Percentiles rank a stretch among this genome's conserved stretches.
These are phyloP conservation scores for Thelephora aurantiotincta DNA, from an alignment of 768 basidiomycete species.

Conservation along the genomic window DNA sequence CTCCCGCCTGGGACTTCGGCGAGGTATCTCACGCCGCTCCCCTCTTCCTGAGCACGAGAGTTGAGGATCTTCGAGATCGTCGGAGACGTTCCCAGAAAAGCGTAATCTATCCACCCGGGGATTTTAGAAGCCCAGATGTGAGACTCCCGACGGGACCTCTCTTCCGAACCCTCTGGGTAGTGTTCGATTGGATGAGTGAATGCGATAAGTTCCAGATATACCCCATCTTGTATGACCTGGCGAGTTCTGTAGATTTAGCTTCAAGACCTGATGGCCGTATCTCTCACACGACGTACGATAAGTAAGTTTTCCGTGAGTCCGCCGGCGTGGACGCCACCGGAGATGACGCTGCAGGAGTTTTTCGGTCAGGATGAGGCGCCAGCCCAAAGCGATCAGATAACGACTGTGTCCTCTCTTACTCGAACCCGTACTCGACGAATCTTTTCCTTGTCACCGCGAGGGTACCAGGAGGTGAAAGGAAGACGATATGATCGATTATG, in stretches of 20 bases:
- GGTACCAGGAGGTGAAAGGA: conserved; percentile 52
- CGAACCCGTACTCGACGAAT: conserved; percentile 52
- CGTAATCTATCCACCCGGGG: conserved; percentile 58
- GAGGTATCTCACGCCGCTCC: conserved; percentile 26
- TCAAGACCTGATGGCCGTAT: not conserved
- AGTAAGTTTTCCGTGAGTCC: conserved; percentile 54
- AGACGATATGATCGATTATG: conserved; percentile 55
- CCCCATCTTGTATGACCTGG: conserved; percentile 39
- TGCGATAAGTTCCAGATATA: conserved; percentile 56
- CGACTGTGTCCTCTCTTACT: conserved; percentile 22
- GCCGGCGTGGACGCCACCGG: conserved; percentile 51
- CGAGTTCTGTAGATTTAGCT: not conserved
- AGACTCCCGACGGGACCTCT: conserved; percentile 25
- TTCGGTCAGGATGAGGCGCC: not conserved
- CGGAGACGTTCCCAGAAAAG: conserved; percentile 38
- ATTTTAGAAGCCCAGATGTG: conserved; percentile 39
- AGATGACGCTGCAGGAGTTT: conserved; percentile 34
- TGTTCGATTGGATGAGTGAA: conserved; percentile 42
- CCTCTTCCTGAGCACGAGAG: conserved; percentile 26
- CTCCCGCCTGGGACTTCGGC: conserved; percentile 40
- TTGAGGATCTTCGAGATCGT: conserved; percentile 43
- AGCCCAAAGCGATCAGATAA: no score
- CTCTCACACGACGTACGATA: conserved; percentile 25
- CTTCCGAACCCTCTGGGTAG: conserved; percentile 38
- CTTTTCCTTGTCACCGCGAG: conserved; percentile 33